Percentiles rank a stretch among this genome's conserved stretches.
phyloP scores from a whole-genome alignment of 1,139 yeast genomes.

The Dujonia santamariae region DNA sequence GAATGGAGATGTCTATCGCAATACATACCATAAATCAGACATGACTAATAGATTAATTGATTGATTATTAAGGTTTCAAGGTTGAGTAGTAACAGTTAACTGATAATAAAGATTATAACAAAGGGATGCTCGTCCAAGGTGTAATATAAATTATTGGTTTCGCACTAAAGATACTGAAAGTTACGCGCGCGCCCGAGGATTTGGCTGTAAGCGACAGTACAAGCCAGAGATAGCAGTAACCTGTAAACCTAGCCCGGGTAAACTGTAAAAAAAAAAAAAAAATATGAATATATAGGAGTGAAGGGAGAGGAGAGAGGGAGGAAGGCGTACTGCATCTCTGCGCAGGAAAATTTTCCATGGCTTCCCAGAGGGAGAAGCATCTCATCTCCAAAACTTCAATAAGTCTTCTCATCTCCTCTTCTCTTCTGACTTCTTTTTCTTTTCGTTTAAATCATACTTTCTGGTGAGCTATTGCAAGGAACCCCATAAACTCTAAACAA shows the following conservation, averaged over 20 bases:
- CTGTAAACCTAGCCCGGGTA: background rate
- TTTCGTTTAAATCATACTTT: conserved; percentile 12
- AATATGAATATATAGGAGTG: too few species aligned
- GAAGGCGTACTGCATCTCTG: too few species aligned
- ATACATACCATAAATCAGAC: conserved; percentile 59
- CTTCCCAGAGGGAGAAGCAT: conserved; percentile 2
- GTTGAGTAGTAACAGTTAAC: conserved; percentile 1
- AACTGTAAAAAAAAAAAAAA: background rate
- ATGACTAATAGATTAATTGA: conserved; percentile 18
- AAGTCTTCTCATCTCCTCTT: conserved; percentile 1
- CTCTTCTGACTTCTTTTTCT: conserved; percentile 4
- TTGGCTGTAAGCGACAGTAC: background rate
- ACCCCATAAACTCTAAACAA: conserved; percentile 34
- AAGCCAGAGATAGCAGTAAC: background rate
- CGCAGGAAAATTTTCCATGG: conserved; percentile 27
- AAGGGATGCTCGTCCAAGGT: conserved; percentile 10
- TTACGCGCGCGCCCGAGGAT: conserved; percentile 1
- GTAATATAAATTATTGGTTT: conserved; percentile 8
- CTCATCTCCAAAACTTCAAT: conserved; percentile 4
- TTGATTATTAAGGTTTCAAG: conserved; percentile 1
- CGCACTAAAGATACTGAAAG: conserved; percentile 6
- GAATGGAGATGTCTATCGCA: too few species aligned
- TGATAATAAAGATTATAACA: conserved; percentile 4
- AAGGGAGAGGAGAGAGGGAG: too few species aligned
- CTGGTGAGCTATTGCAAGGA: conserved; percentile 66